These are phyloP conservation scores for Cyclotella choctawhatcheeana DNA, from an alignment of 108 stramenopile species.

Conservation along the genomic window DNA sequence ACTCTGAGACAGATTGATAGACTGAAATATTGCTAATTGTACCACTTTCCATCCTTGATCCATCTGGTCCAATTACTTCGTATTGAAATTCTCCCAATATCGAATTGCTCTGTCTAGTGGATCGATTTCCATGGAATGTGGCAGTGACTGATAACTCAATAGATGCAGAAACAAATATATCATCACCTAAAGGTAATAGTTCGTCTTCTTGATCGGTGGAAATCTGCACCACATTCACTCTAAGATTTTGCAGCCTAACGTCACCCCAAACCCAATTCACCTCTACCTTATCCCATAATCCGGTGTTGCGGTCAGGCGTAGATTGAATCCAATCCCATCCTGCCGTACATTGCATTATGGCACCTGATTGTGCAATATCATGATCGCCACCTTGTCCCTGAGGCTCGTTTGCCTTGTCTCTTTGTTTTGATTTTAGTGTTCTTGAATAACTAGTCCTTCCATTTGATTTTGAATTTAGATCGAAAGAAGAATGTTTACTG, in stretches of 20 bases:
- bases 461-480: neutral
- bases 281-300: conserved; percentile 51
- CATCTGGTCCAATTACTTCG: neutral
- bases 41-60: conserved; percentile 23
- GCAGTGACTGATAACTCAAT: conserved; percentile 32
- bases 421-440: neutral
- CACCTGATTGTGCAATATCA: conserved; percentile 50
- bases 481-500: neutral
- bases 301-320: conserved; percentile 57
- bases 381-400: conserved; percentile 63
- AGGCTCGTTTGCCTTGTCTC: conserved; percentile 9
- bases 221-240: conserved; percentile 15
- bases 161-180: conserved; percentile 28
- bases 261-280: conserved; percentile 33
- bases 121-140: conserved; percentile 17
- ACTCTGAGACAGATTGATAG: neutral
- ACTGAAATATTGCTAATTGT: conserved; percentile 30
- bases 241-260: conserved; percentile 37
- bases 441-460: neutral
- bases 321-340: conserved; percentile 70
- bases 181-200: conserved; percentile 35
- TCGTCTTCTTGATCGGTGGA: neutral
- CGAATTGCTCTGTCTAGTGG: neutral
- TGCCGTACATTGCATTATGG: conserved; percentile 52
- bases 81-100: conserved; percentile 22